phyloP scores from a whole-genome alignment of 352 stramenopile genomes.

The Globisporangium sylvaticum region DNA sequence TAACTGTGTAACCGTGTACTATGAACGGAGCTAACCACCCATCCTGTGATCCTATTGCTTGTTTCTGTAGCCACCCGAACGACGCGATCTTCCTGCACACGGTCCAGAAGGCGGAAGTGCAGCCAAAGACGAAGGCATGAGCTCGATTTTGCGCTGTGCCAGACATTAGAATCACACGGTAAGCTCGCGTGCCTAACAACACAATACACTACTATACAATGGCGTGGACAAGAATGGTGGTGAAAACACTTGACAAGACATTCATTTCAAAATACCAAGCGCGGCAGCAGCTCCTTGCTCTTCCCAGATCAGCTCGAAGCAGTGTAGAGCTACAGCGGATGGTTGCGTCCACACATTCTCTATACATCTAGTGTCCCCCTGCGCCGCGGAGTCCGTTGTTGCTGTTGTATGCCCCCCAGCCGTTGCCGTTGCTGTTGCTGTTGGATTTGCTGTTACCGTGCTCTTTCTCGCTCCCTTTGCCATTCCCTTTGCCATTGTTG shows the following conservation, averaged over 20 bases:
- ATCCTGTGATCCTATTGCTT: background rate
- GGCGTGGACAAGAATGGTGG: background rate
- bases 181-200: background rate
- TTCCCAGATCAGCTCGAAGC: background rate
- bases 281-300: background rate
- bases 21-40: background rate
- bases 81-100: conserved; percentile 93
- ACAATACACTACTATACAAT: background rate
- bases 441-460: background rate
- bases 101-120: conserved; percentile 87
- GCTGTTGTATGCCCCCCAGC: conserved; percentile 7
- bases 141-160: background rate
- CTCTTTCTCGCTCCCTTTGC: background rate
- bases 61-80: conserved; percentile 73
- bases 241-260: conserved; percentile 3
- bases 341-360: conserved; percentile 2
- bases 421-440: background rate
- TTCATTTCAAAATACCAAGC: conserved; percentile 6
- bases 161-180: background rate
- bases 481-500: conserved; percentile 1
- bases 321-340: background rate
- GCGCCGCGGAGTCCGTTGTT: conserved; percentile 11
- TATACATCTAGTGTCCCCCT: conserved; percentile 8
- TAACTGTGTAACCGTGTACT: background rate
- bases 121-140: conserved; percentile 59